Percentiles rank a stretch among this genome's conserved stretches.
These are phyloP conservation scores for Alternaria tenuissima DNA, from an alignment of 2,329 filamentous ascomycete species.

Conservation along the genomic window DNA sequence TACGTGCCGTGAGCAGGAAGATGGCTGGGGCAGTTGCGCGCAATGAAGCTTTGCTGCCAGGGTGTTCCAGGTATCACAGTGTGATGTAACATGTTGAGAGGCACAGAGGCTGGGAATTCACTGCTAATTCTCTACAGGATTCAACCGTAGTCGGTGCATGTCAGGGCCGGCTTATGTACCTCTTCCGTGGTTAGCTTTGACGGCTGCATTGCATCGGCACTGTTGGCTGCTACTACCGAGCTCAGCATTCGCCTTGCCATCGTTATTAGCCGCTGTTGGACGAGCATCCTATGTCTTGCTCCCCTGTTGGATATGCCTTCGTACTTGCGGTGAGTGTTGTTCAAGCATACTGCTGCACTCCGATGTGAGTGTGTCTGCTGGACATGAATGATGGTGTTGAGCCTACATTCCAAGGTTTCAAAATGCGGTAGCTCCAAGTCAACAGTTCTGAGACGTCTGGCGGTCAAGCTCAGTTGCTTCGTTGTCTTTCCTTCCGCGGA, in stretches of 20 bases:
- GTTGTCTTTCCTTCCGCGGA: background rate
- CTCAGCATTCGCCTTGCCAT: background rate
- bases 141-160: background rate
- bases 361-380: background rate
- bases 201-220: conserved; percentile 5
- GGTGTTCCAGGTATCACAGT: background rate
- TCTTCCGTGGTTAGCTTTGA: background rate
- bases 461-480: conserved; percentile 1
- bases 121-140: background rate
- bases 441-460: background rate
- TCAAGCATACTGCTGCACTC: conserved; percentile 2
- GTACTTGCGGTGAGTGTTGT: conserved; percentile 5
- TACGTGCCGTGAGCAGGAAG: background rate
- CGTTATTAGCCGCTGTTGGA: background rate
- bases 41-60: background rate
- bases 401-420: background rate
- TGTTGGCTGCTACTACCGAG: conserved; percentile 4
- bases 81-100: conserved; percentile 3
- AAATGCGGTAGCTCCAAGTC: background rate
- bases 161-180: background rate
- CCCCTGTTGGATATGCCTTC: background rate
- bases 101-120: background rate
- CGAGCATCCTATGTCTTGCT: background rate
- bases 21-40: background rate
- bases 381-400: background rate